These are phyloP conservation scores for Aspergillus novoparasiticus DNA, from an alignment of 2,329 filamentous ascomycete species.

Conservation along the genomic window DNA sequence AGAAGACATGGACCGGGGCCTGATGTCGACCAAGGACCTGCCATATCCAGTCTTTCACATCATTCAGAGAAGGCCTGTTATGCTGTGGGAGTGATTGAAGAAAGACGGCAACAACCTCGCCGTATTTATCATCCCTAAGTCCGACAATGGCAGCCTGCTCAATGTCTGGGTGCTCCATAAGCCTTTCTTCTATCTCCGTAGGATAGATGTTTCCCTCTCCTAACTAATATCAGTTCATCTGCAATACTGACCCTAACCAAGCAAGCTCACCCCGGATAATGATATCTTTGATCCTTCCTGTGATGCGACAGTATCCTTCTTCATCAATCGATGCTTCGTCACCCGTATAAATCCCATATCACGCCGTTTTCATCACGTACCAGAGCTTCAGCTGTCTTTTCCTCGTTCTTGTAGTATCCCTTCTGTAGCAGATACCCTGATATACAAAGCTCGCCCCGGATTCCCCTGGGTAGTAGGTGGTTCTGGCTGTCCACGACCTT, in stretches of 20 bases:
- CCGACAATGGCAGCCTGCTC: conserved; percentile 64
- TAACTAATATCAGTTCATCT: conserved; percentile 19
- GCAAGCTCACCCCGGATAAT: conserved; percentile 61
- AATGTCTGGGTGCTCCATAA: conserved; percentile 61
- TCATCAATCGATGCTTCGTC: conserved; percentile 51
- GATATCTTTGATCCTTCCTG: conserved; percentile 73
- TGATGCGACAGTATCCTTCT: conserved; percentile 67
- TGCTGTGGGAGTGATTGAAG: background rate
- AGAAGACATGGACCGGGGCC: conserved; percentile 69
- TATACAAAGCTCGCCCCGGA: conserved; percentile 69
- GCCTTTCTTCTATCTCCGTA: conserved; percentile 68
- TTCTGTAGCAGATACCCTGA: conserved; percentile 67
- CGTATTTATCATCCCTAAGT: conserved; percentile 54
- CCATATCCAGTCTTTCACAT: conserved; percentile 52
- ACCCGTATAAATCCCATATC: conserved; percentile 66
- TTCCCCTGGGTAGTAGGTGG: conserved; percentile 65
- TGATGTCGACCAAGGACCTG: conserved; percentile 63
- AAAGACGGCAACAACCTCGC: conserved; percentile 11
- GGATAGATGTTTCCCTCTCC: conserved; percentile 70
- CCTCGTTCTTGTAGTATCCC: conserved; percentile 40
- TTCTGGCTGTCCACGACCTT: conserved; percentile 73
- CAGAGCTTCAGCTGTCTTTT: conserved; percentile 63
- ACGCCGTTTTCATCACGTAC: conserved; percentile 58
- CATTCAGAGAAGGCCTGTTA: background rate
- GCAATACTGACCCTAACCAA: background rate